Evolutionary conservation across 306 rosid species (phyloP), one percentile per base, ranked within the genome.

Genomic region (Ormosia semicastrata): DNA sequence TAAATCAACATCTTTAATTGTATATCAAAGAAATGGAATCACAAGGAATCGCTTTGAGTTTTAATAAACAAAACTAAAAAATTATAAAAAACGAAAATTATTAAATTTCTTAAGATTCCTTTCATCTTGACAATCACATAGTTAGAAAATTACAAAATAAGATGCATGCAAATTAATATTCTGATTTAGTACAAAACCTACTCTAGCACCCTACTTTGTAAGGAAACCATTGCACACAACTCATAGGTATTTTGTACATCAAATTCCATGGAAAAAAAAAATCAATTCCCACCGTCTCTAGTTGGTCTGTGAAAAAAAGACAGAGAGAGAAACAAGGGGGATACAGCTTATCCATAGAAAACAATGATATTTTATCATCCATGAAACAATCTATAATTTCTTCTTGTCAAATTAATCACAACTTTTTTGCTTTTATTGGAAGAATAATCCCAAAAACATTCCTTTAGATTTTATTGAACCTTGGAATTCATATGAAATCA

Each of bases 11-110:
- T 46, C 47, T 47, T 54, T 73, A 12, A 66, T 33, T 40, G 44
- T 65, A 41, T 66, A 71, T 57, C 82, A 75, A 71, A 72, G 63
- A 58, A 80, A 78, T 60, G 66, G 41, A 43, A 75, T 59, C 66
- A 29, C 72, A 76, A 54, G 63, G 57, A 66, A 54, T 33, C 17
- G 7, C 5, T 33, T 14, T 13, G 44, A 52, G 40, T 53, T 41
- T 59, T 46, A 15, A 52, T 30, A 57, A 65, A 32, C 15, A 76
- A 70, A 62, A 56, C 62, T 12, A 41, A 29, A 80, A 49, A 37
- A 46, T 3, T 1, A 50, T 13, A n/a, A 11, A 14, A 71, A 71
- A 49, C 1, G n/a, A 73, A 30, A 62, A 54, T 49, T 8, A 39
- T 8, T 24, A 52, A 39, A 33, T 40, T 77, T 76, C 68, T 41